Evolutionary conservation across 345 rosid genomes (phyloP).

Genomic region (Gossypium ekmanianum): DNA sequence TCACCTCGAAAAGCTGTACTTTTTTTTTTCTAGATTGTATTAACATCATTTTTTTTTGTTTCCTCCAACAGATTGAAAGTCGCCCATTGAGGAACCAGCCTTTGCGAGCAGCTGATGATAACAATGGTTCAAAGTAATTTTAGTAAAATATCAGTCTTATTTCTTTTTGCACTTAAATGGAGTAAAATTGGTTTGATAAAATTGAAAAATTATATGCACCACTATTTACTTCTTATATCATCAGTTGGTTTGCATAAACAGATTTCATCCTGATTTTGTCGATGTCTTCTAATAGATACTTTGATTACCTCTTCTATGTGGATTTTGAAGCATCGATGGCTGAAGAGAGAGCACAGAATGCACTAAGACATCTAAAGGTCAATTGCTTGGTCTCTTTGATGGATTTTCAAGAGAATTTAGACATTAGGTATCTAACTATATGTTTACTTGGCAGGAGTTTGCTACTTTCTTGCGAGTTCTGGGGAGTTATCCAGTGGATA

Average conservation of each 20-base stretch:
- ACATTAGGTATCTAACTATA: background rate
- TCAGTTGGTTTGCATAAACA: background rate
- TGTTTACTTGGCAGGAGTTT: conserved; percentile 59
- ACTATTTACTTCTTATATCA: background rate
- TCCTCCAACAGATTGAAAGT: conserved; percentile 72
- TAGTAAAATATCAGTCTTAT: background rate
- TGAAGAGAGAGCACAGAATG: background rate
- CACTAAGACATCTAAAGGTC: background rate
- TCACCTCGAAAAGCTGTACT: background rate
- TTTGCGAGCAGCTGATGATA: conserved; percentile 55
- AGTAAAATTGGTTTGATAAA: background rate
- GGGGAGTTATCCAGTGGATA: conserved; percentile 91
- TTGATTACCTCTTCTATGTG: background rate
- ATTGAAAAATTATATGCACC: background rate
- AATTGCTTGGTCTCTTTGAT: background rate
- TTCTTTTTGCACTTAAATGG: background rate
- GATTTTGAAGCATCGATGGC: background rate
- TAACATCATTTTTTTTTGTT: background rate
- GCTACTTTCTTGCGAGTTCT: conserved; percentile 90
- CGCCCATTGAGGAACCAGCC: conserved; percentile 80
- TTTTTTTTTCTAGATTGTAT: background rate
- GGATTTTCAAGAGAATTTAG: background rate
- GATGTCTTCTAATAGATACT: background rate
- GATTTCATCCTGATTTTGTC: background rate
- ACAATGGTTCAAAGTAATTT: conserved; percentile 14